Evolutionary conservation across 2,329 filamentous ascomycete species (phyloP), one percentile per base, ranked within the genome.

Genomic region (Cercospora janseana): DNA sequence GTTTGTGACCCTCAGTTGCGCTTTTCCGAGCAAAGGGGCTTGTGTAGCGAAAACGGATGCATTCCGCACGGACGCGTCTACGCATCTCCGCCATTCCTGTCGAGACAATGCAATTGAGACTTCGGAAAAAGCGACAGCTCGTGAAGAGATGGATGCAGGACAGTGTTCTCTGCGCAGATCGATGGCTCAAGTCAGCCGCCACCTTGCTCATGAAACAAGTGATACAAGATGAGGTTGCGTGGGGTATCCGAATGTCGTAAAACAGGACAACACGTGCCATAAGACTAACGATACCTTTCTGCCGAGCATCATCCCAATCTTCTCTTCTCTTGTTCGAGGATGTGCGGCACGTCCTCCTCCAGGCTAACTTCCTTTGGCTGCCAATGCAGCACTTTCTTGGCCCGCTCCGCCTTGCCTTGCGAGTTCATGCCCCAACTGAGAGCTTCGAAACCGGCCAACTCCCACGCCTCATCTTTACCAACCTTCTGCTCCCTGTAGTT

Each of bases 361-460:
- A 68, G 21, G 16, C 49, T 56, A 1, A 45, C 49, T 26, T 56
- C 66, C 23, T 66, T 70, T 0, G 83, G 81, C 42, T 75, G 73
- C 84, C 83, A 87, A 0, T 77, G 80, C 6, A 87, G 63, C 43
- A 79, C 60, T 57, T 81, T 78, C n/a, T 69, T 73, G 1, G 80
- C 81, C 41, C 83, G 71, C 46, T 74, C 70, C 0, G 80, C 80
- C 49, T 71, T 73, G 1, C 76, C 78, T 42, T 77, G 72, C 1
- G 80, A 82, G 52, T 87, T 87, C 51, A 78, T 67, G 0, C 83
- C 83, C 78, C 81, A 85, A 4, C 75, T 71, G 1, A 79, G 63
- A 18, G 75, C 72, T 43, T 79, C 77, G 51, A 74, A 76, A 0
- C 72, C 70, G 2, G 68, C 69, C 37, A 74, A 63, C n/a, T 73